phyloP scores from a whole-genome alignment of 2,329 filamentous ascomycete genomes.

The Ramularia collo-cygni region DNA sequence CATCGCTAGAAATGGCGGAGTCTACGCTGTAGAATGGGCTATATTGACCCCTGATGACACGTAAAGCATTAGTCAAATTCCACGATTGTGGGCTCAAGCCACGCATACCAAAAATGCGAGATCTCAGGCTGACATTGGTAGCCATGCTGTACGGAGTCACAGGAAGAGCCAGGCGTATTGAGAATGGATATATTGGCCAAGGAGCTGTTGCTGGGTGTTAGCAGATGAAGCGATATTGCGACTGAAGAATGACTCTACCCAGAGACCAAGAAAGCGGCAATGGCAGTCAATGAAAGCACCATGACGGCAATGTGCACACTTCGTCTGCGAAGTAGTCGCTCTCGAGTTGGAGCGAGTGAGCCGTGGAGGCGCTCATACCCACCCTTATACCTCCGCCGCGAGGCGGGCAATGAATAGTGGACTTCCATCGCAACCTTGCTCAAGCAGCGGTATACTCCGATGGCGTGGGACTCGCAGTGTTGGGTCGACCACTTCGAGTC shows the following conservation, averaged over 20 bases:
- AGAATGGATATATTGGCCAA: conserved; percentile 1
- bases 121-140: conserved; percentile 58
- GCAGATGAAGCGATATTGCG: too few species aligned
- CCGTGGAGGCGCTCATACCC: too few species aligned
- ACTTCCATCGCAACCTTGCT: too few species aligned
- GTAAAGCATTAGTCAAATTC: background rate
- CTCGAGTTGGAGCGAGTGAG: too few species aligned
- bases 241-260: conserved; percentile 9
- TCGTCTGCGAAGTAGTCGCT: too few species aligned
- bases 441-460: too few species aligned
- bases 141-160: conserved; percentile 37
- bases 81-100: conserved; percentile 3
- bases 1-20: conserved; percentile 53
- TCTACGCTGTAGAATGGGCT: conserved; percentile 74
- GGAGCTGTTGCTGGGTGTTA: conserved; percentile 4
- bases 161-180: conserved; percentile 7
- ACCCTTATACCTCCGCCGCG: too few species aligned
- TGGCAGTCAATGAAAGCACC: conserved; percentile 7
- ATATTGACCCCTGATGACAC: conserved; percentile 68
- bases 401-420: too few species aligned
- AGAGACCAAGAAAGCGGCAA: conserved; percentile 11
- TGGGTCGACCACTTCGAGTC: too few species aligned
- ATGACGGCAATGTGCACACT: conserved; percentile 6
- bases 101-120: conserved; percentile 55
- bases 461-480: too few species aligned